A percentile compares a stretch with the other conserved stretches of the same genome.
These are phyloP conservation scores for Pythium scleroteichum DNA, from an alignment of 352 stramenopile species.

Conservation along the genomic window DNA sequence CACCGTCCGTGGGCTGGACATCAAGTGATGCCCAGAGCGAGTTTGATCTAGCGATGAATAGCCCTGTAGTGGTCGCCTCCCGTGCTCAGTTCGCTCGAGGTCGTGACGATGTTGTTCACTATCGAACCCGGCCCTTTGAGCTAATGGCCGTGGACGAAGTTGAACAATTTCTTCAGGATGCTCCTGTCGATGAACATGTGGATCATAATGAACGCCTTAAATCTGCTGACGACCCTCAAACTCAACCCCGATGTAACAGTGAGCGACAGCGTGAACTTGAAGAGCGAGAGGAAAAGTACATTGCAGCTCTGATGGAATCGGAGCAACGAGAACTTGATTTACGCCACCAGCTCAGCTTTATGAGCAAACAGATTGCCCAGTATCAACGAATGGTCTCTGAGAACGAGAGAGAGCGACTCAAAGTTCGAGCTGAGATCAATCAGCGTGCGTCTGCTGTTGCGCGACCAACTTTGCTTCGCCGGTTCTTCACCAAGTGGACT, in stretches of 20 bases:
- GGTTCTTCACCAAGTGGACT: slow-evolving; percentile 67
- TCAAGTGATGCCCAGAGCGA: slow-evolving; percentile 4
- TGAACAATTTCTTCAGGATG: too few species aligned
- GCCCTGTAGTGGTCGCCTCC: slow-evolving; percentile 4
- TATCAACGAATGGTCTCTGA: slow-evolving; percentile 44
- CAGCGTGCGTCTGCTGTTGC: slow-evolving; percentile 43
- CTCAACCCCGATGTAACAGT: slow-evolving; percentile 1
- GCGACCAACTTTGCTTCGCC: slow-evolving; percentile 48
- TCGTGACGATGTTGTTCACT: slow-evolving; percentile 1
- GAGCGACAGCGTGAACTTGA: slow-evolving; percentile 54
- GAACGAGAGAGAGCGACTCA: slow-evolving; percentile 43
- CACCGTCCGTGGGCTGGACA: slow-evolving; percentile 1
- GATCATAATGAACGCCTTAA: too few species aligned
- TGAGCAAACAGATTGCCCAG: slow-evolving; percentile 47
- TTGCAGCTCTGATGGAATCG: slow-evolving; percentile 72
- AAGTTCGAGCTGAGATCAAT: slow-evolving; percentile 60
- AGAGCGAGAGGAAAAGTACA: slow-evolving; percentile 71
- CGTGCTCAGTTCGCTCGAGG: background rate
- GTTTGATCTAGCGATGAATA: background rate
- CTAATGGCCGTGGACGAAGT: slow-evolving; percentile 10
- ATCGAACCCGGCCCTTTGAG: background rate
- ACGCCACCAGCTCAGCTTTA: slow-evolving; percentile 42
- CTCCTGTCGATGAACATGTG: too few species aligned
- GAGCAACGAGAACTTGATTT: slow-evolving; percentile 76
- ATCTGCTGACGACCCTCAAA: too few species aligned